These are phyloP conservation scores for Nicotiana otophora DNA, from an alignment of 257 asterid species.

Conservation along the genomic window DNA sequence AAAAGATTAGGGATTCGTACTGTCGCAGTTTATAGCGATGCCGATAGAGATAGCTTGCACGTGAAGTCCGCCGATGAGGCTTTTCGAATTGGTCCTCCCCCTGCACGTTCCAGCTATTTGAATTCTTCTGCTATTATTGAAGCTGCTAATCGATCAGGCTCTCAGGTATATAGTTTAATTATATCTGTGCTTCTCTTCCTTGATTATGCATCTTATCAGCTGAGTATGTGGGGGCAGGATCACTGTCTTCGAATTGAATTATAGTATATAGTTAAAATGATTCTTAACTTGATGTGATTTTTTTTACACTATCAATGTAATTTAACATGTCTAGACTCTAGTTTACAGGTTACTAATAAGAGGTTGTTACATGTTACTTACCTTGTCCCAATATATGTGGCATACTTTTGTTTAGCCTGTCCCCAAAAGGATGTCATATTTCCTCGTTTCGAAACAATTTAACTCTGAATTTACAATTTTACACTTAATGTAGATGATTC, in stretches of 20 bases:
- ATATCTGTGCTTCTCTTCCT: neutral
- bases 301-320: no score
- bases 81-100: conserved; percentile 85
- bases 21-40: conserved; percentile 89
- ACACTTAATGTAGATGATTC: no score
- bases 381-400: no score
- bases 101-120: conserved; percentile 90
- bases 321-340: no score
- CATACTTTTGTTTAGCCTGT: no score
- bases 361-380: no score
- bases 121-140: conserved; percentile 58
- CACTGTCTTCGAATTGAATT: neutral
- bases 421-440: no score
- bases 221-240: neutral
- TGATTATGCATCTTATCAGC: neutral
- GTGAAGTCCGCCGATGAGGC: conserved; percentile 93
- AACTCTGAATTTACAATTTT: no score
- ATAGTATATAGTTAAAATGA: neutral
- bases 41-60: conserved; percentile 74
- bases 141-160: conserved; percentile 71
- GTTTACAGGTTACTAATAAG: no score
- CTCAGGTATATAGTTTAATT: conserved; percentile 52
- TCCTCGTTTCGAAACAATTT: no score
- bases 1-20: conserved; percentile 75
- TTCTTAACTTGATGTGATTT: neutral